A percentile compares a stretch with the other conserved stretches of the same genome.
Evolutionary conservation across 441 rosid genomes (phyloP).

Genomic region (Populus hybrid): DNA sequence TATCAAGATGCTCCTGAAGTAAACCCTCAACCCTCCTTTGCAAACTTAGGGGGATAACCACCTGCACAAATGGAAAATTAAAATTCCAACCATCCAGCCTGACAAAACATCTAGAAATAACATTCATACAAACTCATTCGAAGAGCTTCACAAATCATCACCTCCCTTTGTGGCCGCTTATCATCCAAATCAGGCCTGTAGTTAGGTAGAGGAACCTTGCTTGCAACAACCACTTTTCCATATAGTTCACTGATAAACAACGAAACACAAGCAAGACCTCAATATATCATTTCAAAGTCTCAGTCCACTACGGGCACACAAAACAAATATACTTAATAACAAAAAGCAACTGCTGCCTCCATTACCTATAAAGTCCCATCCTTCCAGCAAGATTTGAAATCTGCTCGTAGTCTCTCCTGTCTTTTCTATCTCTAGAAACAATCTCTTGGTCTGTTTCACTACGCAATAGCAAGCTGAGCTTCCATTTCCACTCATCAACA

Average conservation of each 20-base stretch:
- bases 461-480: conserved; percentile 56
- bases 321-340: not conserved
- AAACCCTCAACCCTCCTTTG: conserved; percentile 95
- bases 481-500: conserved; percentile 34
- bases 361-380: conserved; percentile 90
- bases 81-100: conserved; percentile 10
- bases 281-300: not conserved
- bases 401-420: conserved; percentile 95
- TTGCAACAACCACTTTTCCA: conserved; percentile 93
- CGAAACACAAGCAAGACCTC: not conserved
- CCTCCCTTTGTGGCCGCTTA: conserved; percentile 99
- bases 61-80: conserved; percentile 40
- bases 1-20: conserved; percentile 90
- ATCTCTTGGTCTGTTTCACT: conserved; percentile 79
- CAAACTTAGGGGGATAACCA: conserved; percentile 81
- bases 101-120: conserved; percentile 1
- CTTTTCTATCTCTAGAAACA: conserved; percentile 85
- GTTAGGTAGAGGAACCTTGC: conserved; percentile 96
- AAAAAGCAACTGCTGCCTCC: not conserved
- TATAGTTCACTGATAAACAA: conserved; percentile 64
- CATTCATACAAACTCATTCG: conserved; percentile 2
- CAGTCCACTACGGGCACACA: not conserved
- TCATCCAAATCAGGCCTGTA: conserved; percentile 98
- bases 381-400: conserved; percentile 81
- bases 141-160: conserved; percentile 27